Evolutionary conservation across 2,329 filamentous ascomycete species (phyloP).

Genomic region (Calonectria multiphialidica): DNA sequence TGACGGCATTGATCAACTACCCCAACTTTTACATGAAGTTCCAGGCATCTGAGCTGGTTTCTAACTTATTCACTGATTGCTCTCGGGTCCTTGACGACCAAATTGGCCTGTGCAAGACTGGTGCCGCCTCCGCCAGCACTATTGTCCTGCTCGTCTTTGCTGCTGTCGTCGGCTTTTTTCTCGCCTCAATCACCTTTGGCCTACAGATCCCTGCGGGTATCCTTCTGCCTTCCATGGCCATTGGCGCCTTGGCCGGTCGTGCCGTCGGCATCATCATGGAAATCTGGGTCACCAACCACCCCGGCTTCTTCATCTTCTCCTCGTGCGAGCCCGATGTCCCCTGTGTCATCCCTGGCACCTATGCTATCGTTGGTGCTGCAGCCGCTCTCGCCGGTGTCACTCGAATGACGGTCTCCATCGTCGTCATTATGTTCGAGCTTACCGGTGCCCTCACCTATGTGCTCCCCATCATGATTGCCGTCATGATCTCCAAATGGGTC

Average conservation of each 20-base stretch:
- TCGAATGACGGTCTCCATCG: slow-evolving; percentile 96
- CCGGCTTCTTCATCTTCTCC: slow-evolving; percentile 80
- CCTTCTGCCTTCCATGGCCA: slow-evolving; percentile 94
- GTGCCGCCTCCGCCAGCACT: slow-evolving; percentile 83
- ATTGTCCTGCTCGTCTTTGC: slow-evolving; percentile 87
- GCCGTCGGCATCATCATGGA: slow-evolving; percentile 91
- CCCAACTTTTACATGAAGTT: slow-evolving; percentile 97
- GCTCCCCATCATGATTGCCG: slow-evolving; percentile 97
- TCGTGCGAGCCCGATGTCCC: slow-evolving; percentile 87
- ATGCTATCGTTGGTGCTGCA: slow-evolving; percentile 95
- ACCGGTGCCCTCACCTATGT: slow-evolving; percentile 97
- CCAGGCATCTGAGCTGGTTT: slow-evolving; percentile 91
- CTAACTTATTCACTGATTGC: slow-evolving; percentile 93
- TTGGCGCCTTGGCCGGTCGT: slow-evolving; percentile 90
- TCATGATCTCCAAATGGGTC: slow-evolving; percentile 99
- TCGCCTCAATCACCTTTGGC: slow-evolving; percentile 91
- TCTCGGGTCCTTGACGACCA: slow-evolving; percentile 84
- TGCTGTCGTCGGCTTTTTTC: slow-evolving; percentile 84
- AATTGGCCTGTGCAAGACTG: slow-evolving; percentile 90
- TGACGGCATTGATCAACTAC: slow-evolving; percentile 93
- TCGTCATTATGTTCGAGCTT: slow-evolving; percentile 99
- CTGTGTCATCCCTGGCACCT: slow-evolving; percentile 94
- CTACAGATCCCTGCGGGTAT: slow-evolving; percentile 95
- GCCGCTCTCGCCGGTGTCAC: slow-evolving; percentile 95
- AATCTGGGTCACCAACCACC: slow-evolving; percentile 85